Evolutionary conservation across 1,284 basidiomycete species (phyloP).

Genomic region (Heterobasidion parviporum): DNA sequence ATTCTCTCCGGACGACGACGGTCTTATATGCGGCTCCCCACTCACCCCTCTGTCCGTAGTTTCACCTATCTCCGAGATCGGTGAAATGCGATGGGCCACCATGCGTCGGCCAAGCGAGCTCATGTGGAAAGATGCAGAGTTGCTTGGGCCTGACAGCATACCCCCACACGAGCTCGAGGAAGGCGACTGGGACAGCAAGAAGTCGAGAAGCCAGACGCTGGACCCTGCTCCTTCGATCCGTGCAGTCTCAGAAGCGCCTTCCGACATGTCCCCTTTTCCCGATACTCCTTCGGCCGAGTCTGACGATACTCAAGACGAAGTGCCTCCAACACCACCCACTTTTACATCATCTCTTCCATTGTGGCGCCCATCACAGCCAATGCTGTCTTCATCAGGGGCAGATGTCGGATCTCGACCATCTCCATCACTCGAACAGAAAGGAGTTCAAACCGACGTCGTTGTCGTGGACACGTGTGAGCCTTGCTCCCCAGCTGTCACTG

Average conservation of each 20-base stretch:
- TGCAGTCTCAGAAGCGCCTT: not conserved
- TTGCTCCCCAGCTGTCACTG: constrained; percentile 49
- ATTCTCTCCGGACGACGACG: not conserved
- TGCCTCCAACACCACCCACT: constrained; percentile 3
- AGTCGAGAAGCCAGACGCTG: not conserved
- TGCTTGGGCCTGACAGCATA: constrained; percentile 41
- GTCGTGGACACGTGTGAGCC: constrained; percentile 54
- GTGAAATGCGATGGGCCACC: constrained; percentile 3
- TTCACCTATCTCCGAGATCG: constrained; percentile 3
- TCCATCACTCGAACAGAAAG: not conserved
- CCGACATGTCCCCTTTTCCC: not conserved
- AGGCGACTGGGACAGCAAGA: constrained; percentile 23
- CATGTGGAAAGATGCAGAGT: constrained; percentile 38
- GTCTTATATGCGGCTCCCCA: constrained; percentile 6
- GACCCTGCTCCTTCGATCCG: constrained; percentile 1
- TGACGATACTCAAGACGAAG: constrained; percentile 6
- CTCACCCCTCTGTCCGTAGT: constrained; percentile 15
- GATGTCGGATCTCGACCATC: not conserved
- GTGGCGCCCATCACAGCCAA: not conserved
- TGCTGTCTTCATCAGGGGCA: not conserved
- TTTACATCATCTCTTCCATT: not conserved
- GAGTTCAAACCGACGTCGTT: constrained; percentile 14
- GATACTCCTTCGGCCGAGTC: constrained; percentile 2
- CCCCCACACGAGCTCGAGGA: constrained; percentile 36
- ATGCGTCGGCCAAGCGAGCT: constrained; percentile 18